Percentiles rank a stretch among this genome's conserved stretches.
phyloP scores from a whole-genome alignment of 2,329 filamentous ascomycete species.

The Colletotrichum musicola region DNA sequence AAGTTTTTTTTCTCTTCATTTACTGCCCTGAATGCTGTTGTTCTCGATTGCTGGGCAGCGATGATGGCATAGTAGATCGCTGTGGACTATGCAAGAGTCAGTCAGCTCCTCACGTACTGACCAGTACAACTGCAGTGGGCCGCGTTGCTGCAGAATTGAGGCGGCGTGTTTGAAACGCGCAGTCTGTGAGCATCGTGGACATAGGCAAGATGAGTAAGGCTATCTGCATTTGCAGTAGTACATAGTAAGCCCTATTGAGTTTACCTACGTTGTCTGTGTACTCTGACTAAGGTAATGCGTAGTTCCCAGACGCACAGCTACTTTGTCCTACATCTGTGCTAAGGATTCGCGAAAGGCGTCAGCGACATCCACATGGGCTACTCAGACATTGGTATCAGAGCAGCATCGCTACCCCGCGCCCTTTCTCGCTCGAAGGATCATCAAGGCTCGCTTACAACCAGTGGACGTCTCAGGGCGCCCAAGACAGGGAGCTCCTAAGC shows the following conservation, averaged over 20 bases:
- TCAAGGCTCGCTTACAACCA: conserved; percentile 1
- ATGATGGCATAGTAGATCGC: too few species aligned
- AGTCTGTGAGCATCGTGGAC: not conserved
- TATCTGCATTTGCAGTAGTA: not conserved
- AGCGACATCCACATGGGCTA: not conserved
- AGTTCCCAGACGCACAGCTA: too few species aligned
- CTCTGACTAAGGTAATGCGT: too few species aligned
- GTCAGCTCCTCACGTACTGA: too few species aligned
- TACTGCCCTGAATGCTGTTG: not conserved
- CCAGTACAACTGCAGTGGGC: too few species aligned
- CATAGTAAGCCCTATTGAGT: too few species aligned
- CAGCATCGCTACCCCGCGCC: not conserved
- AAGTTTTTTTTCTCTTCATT: not conserved
- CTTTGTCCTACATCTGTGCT: too few species aligned
- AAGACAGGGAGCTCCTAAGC: not conserved
- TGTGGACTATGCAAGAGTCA: too few species aligned
- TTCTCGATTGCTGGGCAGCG: too few species aligned
- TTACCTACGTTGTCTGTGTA: too few species aligned
- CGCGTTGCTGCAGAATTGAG: not conserved
- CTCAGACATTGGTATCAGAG: not conserved
- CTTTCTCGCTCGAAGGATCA: not conserved
- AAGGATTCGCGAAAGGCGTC: too few species aligned
- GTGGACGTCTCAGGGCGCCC: not conserved
- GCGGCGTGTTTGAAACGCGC: not conserved
- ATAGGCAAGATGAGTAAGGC: not conserved